Percentiles rank a stretch among this genome's conserved stretches.
Conservation (phyloP, 805 yeast species). For the Priceomyces carsonii region DNA sequence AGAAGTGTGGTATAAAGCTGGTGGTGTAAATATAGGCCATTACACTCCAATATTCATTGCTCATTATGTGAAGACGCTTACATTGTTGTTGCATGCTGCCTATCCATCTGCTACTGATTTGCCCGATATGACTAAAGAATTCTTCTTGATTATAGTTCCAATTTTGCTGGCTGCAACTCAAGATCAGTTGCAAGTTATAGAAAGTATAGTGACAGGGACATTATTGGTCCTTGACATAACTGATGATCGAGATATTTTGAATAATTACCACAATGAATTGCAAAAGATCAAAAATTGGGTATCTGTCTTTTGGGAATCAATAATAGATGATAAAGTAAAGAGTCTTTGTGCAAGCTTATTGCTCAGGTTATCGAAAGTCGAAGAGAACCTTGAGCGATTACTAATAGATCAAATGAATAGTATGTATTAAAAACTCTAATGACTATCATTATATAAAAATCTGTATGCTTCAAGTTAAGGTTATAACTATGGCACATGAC, state of each 20-base stretch:
- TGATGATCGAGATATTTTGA: constrained; percentile 27
- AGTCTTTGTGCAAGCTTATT: constrained; percentile 43
- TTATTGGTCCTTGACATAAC: constrained; percentile 34
- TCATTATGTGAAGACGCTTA: constrained; percentile 61
- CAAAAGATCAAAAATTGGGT: constrained; percentile 27
- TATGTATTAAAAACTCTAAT: constrained; percentile 21
- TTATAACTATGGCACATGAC: too few relatives aligned
- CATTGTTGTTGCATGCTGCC: constrained; percentile 57
- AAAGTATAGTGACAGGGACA: constrained; percentile 39
- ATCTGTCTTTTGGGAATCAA: constrained; percentile 29
- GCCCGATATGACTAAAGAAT: constrained; percentile 58
- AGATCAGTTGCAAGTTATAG: constrained; percentile 36
- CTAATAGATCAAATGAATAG: constrained; percentile 31
- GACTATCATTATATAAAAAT: too few relatives aligned
- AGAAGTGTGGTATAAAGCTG: constrained; percentile 51
- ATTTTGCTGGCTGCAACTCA: constrained; percentile 15
- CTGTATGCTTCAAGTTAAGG: too few relatives aligned
- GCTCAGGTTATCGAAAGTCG: constrained; percentile 24
- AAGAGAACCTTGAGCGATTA: constrained; percentile 27
- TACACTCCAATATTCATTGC: constrained; percentile 54
- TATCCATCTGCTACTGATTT: constrained; percentile 54
- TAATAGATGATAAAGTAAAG: constrained; percentile 38
- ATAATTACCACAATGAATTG: constrained; percentile 20
- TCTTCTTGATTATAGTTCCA: constrained; percentile 36
- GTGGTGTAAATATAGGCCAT: constrained; percentile 50